Evolutionary conservation across 768 basidiomycete species (phyloP).

Genomic region (Lanmaoa rubissima): DNA sequence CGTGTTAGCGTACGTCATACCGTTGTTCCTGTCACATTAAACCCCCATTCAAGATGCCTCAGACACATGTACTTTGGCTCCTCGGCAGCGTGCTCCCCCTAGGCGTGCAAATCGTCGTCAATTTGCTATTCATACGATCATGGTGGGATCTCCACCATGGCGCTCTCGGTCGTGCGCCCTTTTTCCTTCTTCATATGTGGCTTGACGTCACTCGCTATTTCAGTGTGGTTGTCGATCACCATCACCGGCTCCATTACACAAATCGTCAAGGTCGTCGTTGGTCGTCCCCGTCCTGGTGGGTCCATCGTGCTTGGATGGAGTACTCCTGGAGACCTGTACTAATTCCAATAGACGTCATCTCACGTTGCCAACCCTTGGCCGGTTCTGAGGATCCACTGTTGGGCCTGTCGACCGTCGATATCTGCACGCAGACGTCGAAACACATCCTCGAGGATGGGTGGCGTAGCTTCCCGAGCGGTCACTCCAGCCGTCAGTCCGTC

Average conservation of each 20-base stretch:
- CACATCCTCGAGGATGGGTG: conserved; percentile 74
- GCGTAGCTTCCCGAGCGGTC: conserved; percentile 89
- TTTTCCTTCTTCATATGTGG: not conserved
- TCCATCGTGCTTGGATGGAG: not conserved
- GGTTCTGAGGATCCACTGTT: conserved; percentile 67
- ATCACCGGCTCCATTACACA: conserved; percentile 81
- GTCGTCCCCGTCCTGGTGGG: conserved; percentile 82
- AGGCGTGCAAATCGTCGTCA: conserved; percentile 62
- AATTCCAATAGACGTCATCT: conserved; percentile 22
- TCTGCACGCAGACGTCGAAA: conserved; percentile 73
- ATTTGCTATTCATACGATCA: conserved; percentile 66
- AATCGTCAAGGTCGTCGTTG: conserved; percentile 79
- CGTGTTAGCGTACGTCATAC: conserved; percentile 52
- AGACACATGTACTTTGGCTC: conserved; percentile 42
- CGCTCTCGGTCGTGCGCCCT: conserved; percentile 27
- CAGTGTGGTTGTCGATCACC: conserved; percentile 69
- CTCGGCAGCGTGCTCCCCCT: conserved; percentile 57
- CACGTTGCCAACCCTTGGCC: conserved; percentile 57
- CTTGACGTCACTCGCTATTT: not conserved
- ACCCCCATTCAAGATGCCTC: not conserved
- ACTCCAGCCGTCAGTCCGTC: conserved; percentile 68
- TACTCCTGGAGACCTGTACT: not conserved
- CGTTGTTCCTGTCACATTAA: not conserved
- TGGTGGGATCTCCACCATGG: conserved; percentile 89
- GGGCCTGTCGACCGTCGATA: conserved; percentile 64